Base-by-base conservation (phyloP, 2,329 filamentous ascomycete genomes). In the Beauveria sp. region DNA sequence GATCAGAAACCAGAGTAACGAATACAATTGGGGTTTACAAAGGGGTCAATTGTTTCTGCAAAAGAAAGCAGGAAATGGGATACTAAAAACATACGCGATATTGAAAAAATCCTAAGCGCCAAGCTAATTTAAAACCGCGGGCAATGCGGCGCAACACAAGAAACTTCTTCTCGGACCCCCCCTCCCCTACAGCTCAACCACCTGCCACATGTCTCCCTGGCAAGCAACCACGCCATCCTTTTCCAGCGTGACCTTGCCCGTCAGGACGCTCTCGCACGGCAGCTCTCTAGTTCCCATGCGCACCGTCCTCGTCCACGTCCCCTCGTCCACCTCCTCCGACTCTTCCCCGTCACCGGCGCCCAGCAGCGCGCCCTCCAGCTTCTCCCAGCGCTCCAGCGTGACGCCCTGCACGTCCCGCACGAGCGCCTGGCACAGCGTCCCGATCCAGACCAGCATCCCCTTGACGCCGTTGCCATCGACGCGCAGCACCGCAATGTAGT, bases 301-400 rank as follows among this genome's bases (percentile, higher is more conserved):
- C n/a, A 73, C 67, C 14, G 70, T 69, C 64, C 69, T 71, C 66
- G 61, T 70, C 78, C 78, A 80, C 18, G 67, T 67, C 2, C 63
- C 67, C 12, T 46, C 49, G 0, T 43, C 46, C 16, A 20, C 58
- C 2, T 43, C 38, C 5, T 50, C 53, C 20, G 59, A 2, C 34
- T 38, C 49, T 2, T 28, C 49, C 26, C 18, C 49, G 28, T 28
- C 26, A 12, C 14, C 43, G 5, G 43, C 34, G 14, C 34, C 34
- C 34, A 16, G 34, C 34, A 12, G 2, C 31, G 31, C 9, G 5
- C 18, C 49, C n/a, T 31, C 49, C 8, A 28, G 65, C 20, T 76
- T 82, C 66, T 77, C 75, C 84, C 84, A 87, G 60, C 83, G 75
- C 76, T 88, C 85, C 1, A 79, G 73, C 22, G 76, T 73, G 12